Conservation (phyloP, 1,284 basidiomycete genomes). For the Puccinia novopanici region DNA sequence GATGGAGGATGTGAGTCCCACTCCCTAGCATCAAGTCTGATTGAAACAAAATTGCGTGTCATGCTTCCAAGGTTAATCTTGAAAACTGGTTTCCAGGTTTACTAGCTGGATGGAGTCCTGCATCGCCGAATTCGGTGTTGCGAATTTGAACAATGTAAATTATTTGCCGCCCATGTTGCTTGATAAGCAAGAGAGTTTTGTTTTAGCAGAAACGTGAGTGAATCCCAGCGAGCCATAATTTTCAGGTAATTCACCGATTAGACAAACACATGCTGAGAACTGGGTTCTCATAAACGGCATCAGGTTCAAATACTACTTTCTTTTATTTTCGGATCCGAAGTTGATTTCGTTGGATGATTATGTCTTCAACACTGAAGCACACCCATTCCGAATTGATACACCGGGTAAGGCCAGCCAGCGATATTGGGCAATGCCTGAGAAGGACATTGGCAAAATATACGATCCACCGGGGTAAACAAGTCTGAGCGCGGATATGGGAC, state of each 20-base stretch:
- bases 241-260: background rate
- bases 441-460: too few species aligned
- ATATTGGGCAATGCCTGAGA: background rate
- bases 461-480: background rate
- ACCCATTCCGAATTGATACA: constrained; percentile 32
- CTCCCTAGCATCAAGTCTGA: background rate
- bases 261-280: background rate
- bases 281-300: background rate
- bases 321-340: constrained; percentile 63
- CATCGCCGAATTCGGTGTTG: constrained; percentile 57
- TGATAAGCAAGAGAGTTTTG: constrained; percentile 64
- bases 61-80: background rate
- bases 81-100: constrained; percentile 53
- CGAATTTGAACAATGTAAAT: constrained; percentile 61
- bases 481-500: constrained; percentile 30
- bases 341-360: constrained; percentile 65
- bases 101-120: constrained; percentile 63
- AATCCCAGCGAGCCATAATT: background rate
- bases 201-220: constrained; percentile 65
- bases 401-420: background rate
- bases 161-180: constrained; percentile 55
- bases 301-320: constrained; percentile 55
- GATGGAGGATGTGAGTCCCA: constrained; percentile 64
- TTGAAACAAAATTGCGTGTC: background rate
- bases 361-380: constrained; percentile 62